These are phyloP conservation scores for Allium fistulosum DNA, from an alignment of 106 monocot species.

Conservation along the genomic window DNA sequence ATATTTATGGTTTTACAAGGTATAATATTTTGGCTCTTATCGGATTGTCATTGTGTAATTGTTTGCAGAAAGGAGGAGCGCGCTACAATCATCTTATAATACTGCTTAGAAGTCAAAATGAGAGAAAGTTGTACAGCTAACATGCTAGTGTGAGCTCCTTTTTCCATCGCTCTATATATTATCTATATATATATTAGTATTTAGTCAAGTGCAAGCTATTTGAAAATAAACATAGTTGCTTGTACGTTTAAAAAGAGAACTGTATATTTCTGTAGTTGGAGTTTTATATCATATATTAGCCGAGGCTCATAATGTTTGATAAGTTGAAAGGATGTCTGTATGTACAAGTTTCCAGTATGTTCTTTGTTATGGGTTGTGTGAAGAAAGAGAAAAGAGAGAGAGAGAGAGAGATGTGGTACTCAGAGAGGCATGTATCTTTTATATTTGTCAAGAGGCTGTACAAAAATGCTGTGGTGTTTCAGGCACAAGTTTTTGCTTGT, in stretches of 20 bases:
- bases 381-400: too few species aligned
- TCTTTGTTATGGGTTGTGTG: too few species aligned
- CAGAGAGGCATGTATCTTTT: too few species aligned
- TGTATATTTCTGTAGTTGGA: slow-evolving; percentile 26
- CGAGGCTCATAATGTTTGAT: slow-evolving; percentile 6
- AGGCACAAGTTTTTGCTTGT: too few species aligned
- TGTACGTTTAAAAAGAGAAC: slow-evolving; percentile 2
- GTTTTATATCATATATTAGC: not conserved
- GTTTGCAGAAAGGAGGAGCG: slow-evolving; percentile 32
- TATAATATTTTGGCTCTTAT: not conserved
- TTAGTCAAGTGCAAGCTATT: slow-evolving; percentile 10
- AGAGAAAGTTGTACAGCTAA: slow-evolving; percentile 22
- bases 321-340: too few species aligned
- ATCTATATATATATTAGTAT: not conserved
- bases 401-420: too few species aligned
- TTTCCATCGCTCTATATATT: slow-evolving; percentile 5
- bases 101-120: not conserved
- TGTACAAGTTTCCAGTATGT: too few species aligned
- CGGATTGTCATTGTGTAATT: not conserved
- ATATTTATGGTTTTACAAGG: not conserved
- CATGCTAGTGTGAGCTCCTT: slow-evolving; percentile 17
- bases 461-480: too few species aligned
- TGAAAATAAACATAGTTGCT: slow-evolving; percentile 15
- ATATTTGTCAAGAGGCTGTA: too few species aligned
- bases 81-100: slow-evolving; percentile 15